phyloP scores from a whole-genome alignment of 257 asterid genomes.

The Hygrophila difformis region DNA sequence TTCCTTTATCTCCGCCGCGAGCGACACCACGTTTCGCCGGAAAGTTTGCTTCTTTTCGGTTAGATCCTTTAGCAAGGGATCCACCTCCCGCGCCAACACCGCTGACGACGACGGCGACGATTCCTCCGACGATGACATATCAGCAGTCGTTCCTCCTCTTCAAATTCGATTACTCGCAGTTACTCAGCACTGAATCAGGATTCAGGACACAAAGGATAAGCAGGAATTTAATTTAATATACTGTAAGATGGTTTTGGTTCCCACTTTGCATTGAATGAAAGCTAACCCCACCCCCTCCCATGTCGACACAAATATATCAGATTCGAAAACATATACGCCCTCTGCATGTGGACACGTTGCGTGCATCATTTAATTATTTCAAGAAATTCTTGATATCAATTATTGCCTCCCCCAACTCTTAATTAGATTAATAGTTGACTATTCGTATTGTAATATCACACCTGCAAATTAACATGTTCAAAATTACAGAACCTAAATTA shows the following conservation, averaged over 20 bases:
- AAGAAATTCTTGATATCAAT: not conserved
- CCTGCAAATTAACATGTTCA: too few relatives aligned
- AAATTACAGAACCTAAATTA: too few relatives aligned
- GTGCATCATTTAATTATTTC: slow-evolving; percentile 34
- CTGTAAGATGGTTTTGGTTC: not conserved
- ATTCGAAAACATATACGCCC: too few relatives aligned
- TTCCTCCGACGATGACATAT: too few relatives aligned
- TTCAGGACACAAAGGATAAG: not conserved
- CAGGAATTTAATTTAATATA: not conserved
- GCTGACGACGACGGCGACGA: slow-evolving; percentile 19
- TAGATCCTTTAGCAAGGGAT: slow-evolving; percentile 89
- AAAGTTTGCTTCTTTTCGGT: slow-evolving; percentile 81
- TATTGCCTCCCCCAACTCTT: not conserved
- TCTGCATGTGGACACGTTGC: slow-evolving; percentile 45
- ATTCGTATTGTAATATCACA: not conserved
- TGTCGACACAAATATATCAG: slow-evolving; percentile 5
- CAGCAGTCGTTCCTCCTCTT: not conserved
- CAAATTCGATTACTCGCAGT: not conserved
- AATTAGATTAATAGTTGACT: slow-evolving; percentile 17
- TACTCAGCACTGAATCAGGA: not conserved
- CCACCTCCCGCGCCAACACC: slow-evolving; percentile 34
- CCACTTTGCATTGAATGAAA: not conserved
- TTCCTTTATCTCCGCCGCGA: slow-evolving; percentile 93
- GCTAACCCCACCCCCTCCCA: slow-evolving; percentile 16
- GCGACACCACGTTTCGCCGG: slow-evolving; percentile 87